phyloP scores from a whole-genome alignment of 2,329 filamentous ascomycete species.

The Sclerotinia glacialis region DNA sequence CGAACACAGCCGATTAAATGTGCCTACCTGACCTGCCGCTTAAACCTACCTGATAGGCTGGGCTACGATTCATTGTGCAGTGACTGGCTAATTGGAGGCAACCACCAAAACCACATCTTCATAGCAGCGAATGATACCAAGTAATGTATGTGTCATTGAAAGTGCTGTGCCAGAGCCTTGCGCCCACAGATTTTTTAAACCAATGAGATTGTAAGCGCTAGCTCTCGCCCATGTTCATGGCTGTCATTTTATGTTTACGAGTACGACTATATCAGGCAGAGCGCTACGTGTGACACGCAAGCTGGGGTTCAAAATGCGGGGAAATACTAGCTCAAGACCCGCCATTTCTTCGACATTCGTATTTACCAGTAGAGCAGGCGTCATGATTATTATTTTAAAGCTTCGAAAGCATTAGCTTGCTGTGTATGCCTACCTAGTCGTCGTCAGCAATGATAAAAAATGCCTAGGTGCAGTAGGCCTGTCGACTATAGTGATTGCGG shows the following conservation, averaged over 20 bases:
- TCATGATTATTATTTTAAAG: background rate
- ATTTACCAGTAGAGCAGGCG: background rate
- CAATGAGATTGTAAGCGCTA: slow-evolving; percentile 10
- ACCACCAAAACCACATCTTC: slow-evolving; percentile 1
- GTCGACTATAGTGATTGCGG: background rate
- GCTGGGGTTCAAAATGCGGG: slow-evolving; percentile 21
- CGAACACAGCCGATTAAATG: slow-evolving; percentile 9
- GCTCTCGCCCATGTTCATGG: slow-evolving; percentile 12
- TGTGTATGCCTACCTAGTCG: background rate
- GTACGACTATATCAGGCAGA: background rate
- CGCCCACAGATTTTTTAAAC: background rate
- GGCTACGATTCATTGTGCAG: slow-evolving; percentile 3
- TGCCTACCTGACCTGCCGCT: slow-evolving; percentile 9
- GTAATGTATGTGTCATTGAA: slow-evolving; percentile 9
- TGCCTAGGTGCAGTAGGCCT: background rate
- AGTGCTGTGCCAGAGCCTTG: slow-evolving; percentile 12
- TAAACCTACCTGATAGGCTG: slow-evolving; percentile 16
- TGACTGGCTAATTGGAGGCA: background rate
- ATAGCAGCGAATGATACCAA: slow-evolving; percentile 2
- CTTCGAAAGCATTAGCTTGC: background rate
- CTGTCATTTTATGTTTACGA: background rate
- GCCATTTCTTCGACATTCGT: background rate
- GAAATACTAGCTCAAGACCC: background rate
- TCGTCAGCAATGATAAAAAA: background rate
- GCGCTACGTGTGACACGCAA: slow-evolving; percentile 17